Evolutionary conservation across 805 yeast species (phyloP).

Genomic region (Lachancea kluyveri): DNA sequence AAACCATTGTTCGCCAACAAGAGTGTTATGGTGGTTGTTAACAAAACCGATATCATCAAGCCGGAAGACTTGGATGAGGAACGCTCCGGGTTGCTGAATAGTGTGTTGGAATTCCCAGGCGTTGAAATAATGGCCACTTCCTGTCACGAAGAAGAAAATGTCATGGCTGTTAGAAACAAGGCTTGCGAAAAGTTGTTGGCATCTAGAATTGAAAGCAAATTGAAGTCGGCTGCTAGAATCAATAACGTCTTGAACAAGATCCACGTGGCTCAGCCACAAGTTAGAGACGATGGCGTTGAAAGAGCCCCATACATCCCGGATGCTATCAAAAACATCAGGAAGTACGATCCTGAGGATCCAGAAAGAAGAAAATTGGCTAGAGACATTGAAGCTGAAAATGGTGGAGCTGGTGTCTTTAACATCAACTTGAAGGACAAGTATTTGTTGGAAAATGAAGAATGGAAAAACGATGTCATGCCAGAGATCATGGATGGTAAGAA

Average conservation of each 20-base stretch:
- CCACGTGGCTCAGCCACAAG: conserved; percentile 86
- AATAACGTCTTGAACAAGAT: conserved; percentile 87
- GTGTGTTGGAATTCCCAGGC: conserved; percentile 62
- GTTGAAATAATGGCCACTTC: conserved; percentile 92
- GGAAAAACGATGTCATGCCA: conserved; percentile 98
- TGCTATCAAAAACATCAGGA: conserved; percentile 49
- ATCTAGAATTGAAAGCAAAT: conserved; percentile 92
- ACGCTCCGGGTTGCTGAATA: conserved; percentile 62
- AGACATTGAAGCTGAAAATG: conserved; percentile 89
- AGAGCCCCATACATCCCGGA: conserved; percentile 84
- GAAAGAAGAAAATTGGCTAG: conserved; percentile 74
- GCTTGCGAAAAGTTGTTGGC: conserved; percentile 97
- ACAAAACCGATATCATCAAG: conserved; percentile 86
- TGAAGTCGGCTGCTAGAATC: conserved; percentile 87
- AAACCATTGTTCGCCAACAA: conserved; percentile 97
- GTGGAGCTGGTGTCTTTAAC: conserved; percentile 98
- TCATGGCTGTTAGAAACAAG: conserved; percentile 91
- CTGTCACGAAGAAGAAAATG: conserved; percentile 89
- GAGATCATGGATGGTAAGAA: conserved; percentile 94
- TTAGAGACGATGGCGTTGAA: conserved; percentile 71
- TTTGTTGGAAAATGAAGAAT: conserved; percentile 87
- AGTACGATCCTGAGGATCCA: conserved; percentile 77
- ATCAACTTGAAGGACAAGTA: conserved; percentile 90
- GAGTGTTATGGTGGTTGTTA: conserved; percentile 90
- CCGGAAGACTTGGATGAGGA: conserved; percentile 78